Percentiles rank a stretch among this genome's conserved stretches.
phyloP scores from a whole-genome alignment of 2,329 filamentous ascomycete species.

The Fusarium sacchari region DNA sequence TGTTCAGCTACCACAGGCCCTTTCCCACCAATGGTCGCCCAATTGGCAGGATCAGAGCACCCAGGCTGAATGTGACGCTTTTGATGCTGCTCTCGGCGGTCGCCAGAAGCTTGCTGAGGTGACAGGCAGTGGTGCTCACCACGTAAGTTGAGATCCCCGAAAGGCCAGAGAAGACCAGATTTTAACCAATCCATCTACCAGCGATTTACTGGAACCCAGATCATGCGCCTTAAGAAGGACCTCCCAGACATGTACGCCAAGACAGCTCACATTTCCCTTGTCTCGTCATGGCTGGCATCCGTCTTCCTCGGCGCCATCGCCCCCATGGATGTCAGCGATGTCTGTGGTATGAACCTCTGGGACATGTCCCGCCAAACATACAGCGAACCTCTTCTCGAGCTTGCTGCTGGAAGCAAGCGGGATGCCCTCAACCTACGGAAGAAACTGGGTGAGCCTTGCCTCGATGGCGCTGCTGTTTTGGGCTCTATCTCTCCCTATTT shows the following conservation, averaged over 20 bases:
- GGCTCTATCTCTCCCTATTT: constrained; percentile 84
- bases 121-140: constrained; percentile 94
- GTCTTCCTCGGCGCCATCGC: constrained; percentile 86
- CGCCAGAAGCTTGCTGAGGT: constrained; percentile 76
- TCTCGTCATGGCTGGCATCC: constrained; percentile 94
- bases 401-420: constrained; percentile 75
- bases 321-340: constrained; percentile 92
- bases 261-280: constrained; percentile 88
- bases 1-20: constrained; percentile 76
- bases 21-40: constrained; percentile 87
- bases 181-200: constrained; percentile 47
- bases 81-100: constrained; percentile 77
- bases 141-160: constrained; percentile 65
- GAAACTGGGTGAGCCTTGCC: constrained; percentile 83
- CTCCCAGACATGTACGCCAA: constrained; percentile 83
- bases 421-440: constrained; percentile 70
- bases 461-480: constrained; percentile 82
- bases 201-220: constrained; percentile 98
- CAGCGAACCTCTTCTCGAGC: constrained; percentile 77
- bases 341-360: constrained; percentile 97
- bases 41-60: constrained; percentile 99
- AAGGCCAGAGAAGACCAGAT: constrained; percentile 18
- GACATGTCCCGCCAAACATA: constrained; percentile 81
- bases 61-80: constrained; percentile 88
- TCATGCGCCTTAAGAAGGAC: constrained; percentile 84